These are phyloP conservation scores for Hypericum perforatum DNA, from an alignment of 345 rosid genomes.

Conservation along the genomic window DNA sequence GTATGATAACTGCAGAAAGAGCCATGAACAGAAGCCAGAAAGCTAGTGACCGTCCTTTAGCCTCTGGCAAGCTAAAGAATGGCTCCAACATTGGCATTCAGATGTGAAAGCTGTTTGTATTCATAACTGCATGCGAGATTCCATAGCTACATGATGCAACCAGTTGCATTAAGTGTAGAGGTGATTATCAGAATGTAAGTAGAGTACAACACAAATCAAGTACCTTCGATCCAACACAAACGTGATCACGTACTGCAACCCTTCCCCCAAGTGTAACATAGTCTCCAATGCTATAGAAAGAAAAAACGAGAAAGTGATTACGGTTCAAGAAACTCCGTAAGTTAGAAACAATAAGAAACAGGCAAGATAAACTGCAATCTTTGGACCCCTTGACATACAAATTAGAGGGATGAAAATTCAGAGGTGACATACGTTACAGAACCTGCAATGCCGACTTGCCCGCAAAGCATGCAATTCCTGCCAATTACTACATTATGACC, in stretches of 20 bases:
- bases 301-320: not conserved
- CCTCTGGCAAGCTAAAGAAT: too few species aligned
- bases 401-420: not conserved
- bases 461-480: conserved; percentile 68
- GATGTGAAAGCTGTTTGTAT: too few species aligned
- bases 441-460: conserved; percentile 86
- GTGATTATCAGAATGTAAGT: too few species aligned
- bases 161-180: too few species aligned
- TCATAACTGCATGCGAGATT: too few species aligned
- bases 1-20: too few species aligned
- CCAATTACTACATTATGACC: conserved; percentile 78
- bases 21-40: too few species aligned
- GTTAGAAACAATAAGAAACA: not conserved
- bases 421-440: conserved; percentile 53
- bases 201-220: conserved; percentile 9
- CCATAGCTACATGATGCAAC: too few species aligned
- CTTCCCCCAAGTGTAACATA: conserved; percentile 57
- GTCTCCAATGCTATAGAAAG: conserved; percentile 51
- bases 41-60: too few species aligned
- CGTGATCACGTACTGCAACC: conserved; percentile 62
- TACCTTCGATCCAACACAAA: conserved; percentile 64
- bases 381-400: not conserved
- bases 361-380: not conserved
- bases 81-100: too few species aligned
- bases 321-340: conserved; percentile 4